Base-by-base conservation (phyloP, 2,329 filamentous ascomycete species). In the Exserohilum rostratum region DNA sequence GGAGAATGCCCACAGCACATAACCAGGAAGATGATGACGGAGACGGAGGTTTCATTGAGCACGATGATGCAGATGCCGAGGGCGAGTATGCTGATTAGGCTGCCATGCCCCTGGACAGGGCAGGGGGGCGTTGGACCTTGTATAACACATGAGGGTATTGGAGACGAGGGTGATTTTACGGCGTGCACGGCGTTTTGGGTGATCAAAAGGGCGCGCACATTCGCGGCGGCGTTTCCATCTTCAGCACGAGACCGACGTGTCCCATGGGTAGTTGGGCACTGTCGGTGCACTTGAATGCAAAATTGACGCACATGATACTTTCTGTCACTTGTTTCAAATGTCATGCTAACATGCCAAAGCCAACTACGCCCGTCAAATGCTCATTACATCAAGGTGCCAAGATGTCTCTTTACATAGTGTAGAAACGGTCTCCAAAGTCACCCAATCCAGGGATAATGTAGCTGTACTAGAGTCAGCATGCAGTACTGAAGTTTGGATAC, bases 371-470 rank as follows among this genome's bases (percentile, higher is more conserved):
- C 43, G 42, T 43, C 30, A 50, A 53, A 60, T 56, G 47, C 55
- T 42, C 38, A n/a, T 12, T 25, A 18, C n/a, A 40, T 58, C 17
- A 53, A 53, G 12, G 11, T 27, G 37, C 54, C 20, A 33, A 11
- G 13, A 20, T 39, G 6, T 29, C 29, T 12, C 12, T 44, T 76
- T 80, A 96, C 76, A 96, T 85, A 51, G 93, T 97, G 77, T 97
- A 98, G 78, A 95, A 98, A 62, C 93, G 84, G 75, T 98, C 93
- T 56, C 93, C 93, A 76, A 98, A 98, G 75, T 98, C 93, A 63
- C 93, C 93, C 15, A 98, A 83, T 25, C 93, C 93, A 25, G 93
- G 93, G 50, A 96, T 86, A 71, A 98, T 98, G 75, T 97, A 98
- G 76, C 93, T 98, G 5, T 40, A 3, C 2, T 12, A 5, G 7